Evolutionary conservation across 257 asterid genomes (phyloP).

Genomic region (Perilla frutescens): DNA sequence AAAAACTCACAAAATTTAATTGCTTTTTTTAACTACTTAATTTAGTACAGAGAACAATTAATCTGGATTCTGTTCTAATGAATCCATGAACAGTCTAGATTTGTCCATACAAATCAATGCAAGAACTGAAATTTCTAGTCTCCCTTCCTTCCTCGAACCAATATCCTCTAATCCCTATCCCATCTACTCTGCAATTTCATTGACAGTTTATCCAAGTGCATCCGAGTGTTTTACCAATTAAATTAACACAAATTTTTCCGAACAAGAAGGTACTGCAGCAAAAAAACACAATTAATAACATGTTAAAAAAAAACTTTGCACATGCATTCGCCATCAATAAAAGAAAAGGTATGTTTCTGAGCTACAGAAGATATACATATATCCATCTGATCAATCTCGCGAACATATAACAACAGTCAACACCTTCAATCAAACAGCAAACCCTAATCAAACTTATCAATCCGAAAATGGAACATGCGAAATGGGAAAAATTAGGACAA

Average conservation of each 20-base stretch:
- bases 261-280: neutral
- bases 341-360: neutral
- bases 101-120: neutral
- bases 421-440: conserved; percentile 32
- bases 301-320: too few species aligned
- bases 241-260: neutral
- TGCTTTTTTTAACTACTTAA: neutral
- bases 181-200: neutral
- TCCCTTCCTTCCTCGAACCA: neutral
- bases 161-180: neutral
- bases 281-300: neutral
- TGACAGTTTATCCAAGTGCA: neutral
- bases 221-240: neutral
- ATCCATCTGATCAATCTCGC: conserved; percentile 24
- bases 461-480: conserved; percentile 24
- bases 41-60: neutral
- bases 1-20: neutral
- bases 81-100: neutral
- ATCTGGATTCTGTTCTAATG: neutral
- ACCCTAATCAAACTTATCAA: conserved; percentile 28
- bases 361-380: neutral
- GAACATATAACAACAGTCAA: conserved; percentile 32
- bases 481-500: neutral
- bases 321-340: neutral
- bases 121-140: neutral